A percentile compares a stretch with the other conserved stretches of the same genome.
Evolutionary conservation across 257 asterid species (phyloP).

Genomic region (Penstemon barbatus): DNA sequence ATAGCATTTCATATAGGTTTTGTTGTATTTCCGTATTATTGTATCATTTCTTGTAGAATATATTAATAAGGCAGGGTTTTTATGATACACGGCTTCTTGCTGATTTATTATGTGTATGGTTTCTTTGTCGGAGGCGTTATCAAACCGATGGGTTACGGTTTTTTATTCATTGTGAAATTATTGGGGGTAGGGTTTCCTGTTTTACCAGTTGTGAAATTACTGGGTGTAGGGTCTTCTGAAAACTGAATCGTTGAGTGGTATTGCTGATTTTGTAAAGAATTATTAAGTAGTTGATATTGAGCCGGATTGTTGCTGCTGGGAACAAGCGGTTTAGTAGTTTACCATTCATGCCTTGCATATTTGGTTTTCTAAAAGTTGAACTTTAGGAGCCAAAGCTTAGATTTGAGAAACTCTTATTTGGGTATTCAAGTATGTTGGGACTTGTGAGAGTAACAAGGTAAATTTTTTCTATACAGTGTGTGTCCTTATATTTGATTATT

Average conservation of each 20-base stretch:
- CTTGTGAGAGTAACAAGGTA: too few species aligned
- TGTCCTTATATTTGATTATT: too few species aligned
- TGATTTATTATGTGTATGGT: neutral
- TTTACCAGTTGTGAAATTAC: neutral
- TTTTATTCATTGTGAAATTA: neutral
- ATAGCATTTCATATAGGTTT: constrained; percentile 3
- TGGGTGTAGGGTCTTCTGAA: neutral
- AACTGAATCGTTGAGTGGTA: neutral
- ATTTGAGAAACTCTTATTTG: too few species aligned
- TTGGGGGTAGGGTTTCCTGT: neutral
- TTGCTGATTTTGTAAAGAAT: neutral
- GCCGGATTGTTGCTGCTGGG: neutral
- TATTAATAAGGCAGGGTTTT: neutral
- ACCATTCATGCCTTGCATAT: too few species aligned
- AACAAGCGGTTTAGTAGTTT: too few species aligned
- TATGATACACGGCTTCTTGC: neutral
- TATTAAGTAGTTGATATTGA: neutral
- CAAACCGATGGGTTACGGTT: neutral
- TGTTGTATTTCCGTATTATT: neutral
- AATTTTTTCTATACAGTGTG: too few species aligned
- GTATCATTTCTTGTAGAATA: neutral
- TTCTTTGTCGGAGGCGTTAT: neutral
- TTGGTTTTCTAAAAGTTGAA: too few species aligned
- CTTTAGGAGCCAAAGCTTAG: too few species aligned
- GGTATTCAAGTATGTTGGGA: too few species aligned